Percentiles rank a stretch among this genome's conserved stretches.
phyloP scores from a whole-genome alignment of 139 green algal genomes.

The Picochlorum sp. region DNA sequence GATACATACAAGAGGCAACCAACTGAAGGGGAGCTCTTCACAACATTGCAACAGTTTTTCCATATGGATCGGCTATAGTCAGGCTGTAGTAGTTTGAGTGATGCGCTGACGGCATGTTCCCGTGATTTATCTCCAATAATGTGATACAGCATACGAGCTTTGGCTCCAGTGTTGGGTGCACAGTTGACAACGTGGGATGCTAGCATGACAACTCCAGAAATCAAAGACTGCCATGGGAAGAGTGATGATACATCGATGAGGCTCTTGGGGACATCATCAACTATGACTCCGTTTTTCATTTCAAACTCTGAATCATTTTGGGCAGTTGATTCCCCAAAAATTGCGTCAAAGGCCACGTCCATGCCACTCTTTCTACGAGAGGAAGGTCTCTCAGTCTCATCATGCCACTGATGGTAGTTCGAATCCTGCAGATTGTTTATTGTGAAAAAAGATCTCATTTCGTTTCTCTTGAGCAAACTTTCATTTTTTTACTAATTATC shows the following conservation, averaged over 20 bases:
- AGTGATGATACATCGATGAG: background rate
- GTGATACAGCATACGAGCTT: too few species aligned
- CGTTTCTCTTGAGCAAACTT: background rate
- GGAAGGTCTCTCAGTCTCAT: constrained; percentile 14
- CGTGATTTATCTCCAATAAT: too few species aligned
- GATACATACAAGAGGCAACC: too few species aligned
- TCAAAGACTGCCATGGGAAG: background rate
- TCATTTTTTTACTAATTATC: too few species aligned
- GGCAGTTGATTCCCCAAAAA: background rate
- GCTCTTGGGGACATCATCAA: background rate
- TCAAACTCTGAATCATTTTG: background rate
- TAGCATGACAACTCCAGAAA: background rate
- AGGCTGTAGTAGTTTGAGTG: too few species aligned
- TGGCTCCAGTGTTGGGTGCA: too few species aligned
- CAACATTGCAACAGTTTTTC: too few species aligned
- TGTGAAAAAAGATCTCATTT: background rate
- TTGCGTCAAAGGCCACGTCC: constrained; percentile 22
- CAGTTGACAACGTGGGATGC: too few species aligned
- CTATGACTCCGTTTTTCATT: background rate
- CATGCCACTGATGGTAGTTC: constrained; percentile 29
- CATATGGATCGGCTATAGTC: too few species aligned
- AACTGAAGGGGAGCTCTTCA: too few species aligned
- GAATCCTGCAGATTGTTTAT: constrained; percentile 12
- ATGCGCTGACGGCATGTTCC: too few species aligned
- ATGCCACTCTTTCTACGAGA: background rate